Percentiles rank a stretch among this genome's conserved stretches.
Conservation (phyloP, 257 asterid species). For the Solanum sejunctum region DNA sequence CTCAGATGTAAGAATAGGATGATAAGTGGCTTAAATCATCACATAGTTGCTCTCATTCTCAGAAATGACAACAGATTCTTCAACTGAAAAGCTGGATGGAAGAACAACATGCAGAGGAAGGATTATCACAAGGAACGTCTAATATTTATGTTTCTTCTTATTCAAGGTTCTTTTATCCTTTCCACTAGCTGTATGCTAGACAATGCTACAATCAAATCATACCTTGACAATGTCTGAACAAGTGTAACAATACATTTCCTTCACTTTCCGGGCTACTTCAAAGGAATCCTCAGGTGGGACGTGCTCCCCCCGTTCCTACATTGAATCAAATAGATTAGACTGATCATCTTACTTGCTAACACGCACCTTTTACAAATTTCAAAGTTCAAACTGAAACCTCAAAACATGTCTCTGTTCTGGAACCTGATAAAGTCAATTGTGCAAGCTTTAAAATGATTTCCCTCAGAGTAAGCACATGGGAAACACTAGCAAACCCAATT, state of each 20-base stretch:
- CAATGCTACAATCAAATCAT: not conserved
- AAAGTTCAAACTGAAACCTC: not conserved
- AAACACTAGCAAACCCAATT: not conserved
- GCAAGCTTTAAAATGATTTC: not conserved
- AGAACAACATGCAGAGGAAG: not conserved
- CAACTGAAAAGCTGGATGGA: not conserved
- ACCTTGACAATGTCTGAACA: conserved; percentile 98
- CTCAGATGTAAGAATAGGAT: not conserved
- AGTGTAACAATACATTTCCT: conserved; percentile 93
- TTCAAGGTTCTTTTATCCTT: not conserved
- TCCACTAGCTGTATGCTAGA: not conserved
- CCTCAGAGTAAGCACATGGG: not conserved
- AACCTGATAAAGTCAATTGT: not conserved
- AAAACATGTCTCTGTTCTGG: not conserved
- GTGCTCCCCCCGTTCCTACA: conserved; percentile 95
- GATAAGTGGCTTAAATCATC: not conserved
- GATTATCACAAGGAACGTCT: not conserved
- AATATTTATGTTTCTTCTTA: not conserved
- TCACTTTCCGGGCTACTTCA: conserved; percentile 83
- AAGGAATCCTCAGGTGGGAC: conserved; percentile 91
- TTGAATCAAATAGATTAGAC: conserved; percentile 1
- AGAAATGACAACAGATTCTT: not conserved
- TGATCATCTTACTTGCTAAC: not conserved
- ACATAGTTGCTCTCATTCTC: not conserved
- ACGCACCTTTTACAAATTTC: not conserved